phyloP scores from a whole-genome alignment of 179 eudicot species.

The Beta corolliflora region DNA sequence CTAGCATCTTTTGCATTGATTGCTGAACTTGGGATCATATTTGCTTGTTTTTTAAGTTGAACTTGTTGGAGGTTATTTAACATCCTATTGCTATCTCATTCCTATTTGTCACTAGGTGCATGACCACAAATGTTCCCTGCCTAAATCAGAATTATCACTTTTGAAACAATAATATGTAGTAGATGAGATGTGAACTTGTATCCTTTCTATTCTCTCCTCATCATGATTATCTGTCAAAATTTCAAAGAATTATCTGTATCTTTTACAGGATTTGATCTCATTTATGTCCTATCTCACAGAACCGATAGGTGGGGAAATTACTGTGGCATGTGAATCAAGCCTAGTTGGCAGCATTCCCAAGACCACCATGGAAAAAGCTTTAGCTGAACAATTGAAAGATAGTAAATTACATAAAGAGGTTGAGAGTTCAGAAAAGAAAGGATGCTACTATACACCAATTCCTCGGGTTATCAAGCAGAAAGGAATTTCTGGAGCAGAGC shows the following conservation, averaged over 20 bases:
- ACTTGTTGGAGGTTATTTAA: neutral
- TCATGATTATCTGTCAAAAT: neutral
- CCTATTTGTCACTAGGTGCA: neutral
- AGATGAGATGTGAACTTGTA: neutral
- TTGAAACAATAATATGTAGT: neutral
- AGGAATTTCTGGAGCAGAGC: constrained; percentile 69
- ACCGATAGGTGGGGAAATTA: constrained; percentile 88
- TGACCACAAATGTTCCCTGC: neutral
- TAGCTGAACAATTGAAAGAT: constrained; percentile 65
- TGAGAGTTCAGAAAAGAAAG: constrained; percentile 48
- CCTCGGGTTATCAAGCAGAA: constrained; percentile 79
- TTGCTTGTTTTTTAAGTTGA: neutral
- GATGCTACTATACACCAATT: constrained; percentile 80
- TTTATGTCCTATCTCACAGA: constrained; percentile 46
- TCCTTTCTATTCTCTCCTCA: neutral
- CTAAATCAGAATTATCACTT: neutral
- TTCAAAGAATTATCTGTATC: neutral
- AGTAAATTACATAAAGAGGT: constrained; percentile 47
- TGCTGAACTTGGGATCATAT: neutral
- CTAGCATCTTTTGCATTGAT: neutral
- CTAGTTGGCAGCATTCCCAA: constrained; percentile 48
- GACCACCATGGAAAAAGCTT: constrained; percentile 67
- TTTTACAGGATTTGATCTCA: constrained; percentile 13
- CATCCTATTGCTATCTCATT: neutral
- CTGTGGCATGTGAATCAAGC: constrained; percentile 64